These are phyloP conservation scores for Penicillium arizonense DNA, from an alignment of 495 filamentous ascomycete genomes.

Conservation along the genomic window DNA sequence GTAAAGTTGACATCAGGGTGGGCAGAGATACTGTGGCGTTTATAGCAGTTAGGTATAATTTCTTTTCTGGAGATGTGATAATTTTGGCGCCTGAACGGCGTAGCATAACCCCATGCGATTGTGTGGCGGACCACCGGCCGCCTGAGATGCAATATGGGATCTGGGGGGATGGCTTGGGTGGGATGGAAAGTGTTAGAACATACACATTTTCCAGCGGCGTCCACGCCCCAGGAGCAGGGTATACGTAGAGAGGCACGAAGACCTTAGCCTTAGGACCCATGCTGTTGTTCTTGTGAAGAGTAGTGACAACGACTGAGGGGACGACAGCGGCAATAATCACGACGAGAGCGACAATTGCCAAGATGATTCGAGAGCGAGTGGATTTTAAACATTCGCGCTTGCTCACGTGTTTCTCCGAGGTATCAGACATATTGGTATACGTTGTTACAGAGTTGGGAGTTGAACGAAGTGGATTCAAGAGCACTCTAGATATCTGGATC, in stretches of 20 bases:
- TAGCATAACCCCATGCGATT: neutral
- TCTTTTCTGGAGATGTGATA: constrained; percentile 6
- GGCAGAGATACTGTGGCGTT: constrained; percentile 36
- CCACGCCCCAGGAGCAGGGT: constrained; percentile 51
- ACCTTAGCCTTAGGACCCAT: constrained; percentile 46
- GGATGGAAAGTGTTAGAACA: constrained; percentile 25
- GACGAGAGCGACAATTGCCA: constrained; percentile 26
- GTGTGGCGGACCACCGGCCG: constrained; percentile 22
- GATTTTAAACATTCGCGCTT: constrained; percentile 30
- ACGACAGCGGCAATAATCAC: constrained; percentile 35
- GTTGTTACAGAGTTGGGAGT: constrained; percentile 6
- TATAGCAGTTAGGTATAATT: constrained; percentile 14
- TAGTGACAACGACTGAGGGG: constrained; percentile 33
- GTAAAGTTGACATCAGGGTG: constrained; percentile 50
- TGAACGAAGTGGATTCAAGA: constrained; percentile 22
- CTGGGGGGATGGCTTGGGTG: constrained; percentile 10
- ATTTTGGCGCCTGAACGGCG: constrained; percentile 7
- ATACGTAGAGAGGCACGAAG: constrained; percentile 56
- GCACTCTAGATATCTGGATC: constrained; percentile 2
- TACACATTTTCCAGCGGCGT: constrained; percentile 47
- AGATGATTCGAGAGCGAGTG: constrained; percentile 27
- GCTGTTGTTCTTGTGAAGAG: constrained; percentile 31
- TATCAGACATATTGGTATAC: constrained; percentile 19
- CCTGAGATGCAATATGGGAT: constrained; percentile 18
- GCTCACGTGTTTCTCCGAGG: constrained; percentile 39